Conservation (phyloP, 306 rosid species). For the Delonix regia region DNA sequence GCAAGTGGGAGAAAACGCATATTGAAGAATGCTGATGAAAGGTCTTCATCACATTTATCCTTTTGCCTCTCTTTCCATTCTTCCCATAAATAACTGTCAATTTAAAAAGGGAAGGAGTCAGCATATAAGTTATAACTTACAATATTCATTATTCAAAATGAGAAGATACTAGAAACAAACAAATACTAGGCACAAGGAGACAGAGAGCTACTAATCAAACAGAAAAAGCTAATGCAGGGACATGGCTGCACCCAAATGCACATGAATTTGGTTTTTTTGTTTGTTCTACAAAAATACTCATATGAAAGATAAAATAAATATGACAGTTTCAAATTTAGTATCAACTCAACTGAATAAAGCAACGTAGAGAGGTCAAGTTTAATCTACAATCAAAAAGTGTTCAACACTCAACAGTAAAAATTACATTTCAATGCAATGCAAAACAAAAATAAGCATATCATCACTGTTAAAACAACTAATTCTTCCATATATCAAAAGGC, state of each 20-base stretch:
- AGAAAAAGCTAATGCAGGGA: not conserved
- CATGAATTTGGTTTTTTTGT: not conserved
- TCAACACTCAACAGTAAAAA: not conserved
- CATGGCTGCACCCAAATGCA: not conserved
- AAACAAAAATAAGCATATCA: conserved; percentile 7
- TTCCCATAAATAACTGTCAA: conserved; percentile 78
- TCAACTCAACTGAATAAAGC: not conserved
- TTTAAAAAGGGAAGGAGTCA: conserved; percentile 27
- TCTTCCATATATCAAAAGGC: not conserved
- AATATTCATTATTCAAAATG: not conserved
- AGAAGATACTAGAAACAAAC: conserved; percentile 3
- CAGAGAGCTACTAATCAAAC: not conserved
- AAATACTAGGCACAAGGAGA: not conserved
- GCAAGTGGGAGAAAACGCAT: conserved; percentile 65
- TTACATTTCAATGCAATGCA: not conserved
- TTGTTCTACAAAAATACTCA: not conserved
- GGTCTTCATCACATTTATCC: conserved; percentile 53
- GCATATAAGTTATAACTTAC: not conserved
- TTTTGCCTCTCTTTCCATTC: conserved; percentile 82
- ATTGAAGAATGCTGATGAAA: conserved; percentile 60
- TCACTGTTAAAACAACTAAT: not conserved
- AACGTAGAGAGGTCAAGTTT: conserved; percentile 4
- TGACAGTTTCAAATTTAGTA: not conserved
- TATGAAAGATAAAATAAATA: conserved; percentile 1
- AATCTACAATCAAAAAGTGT: not conserved